Evolutionary conservation across 140 eudicot genomes (phyloP), one percentile per base, ranked within the genome.

Genomic region (Stevia rebaudiana): DNA sequence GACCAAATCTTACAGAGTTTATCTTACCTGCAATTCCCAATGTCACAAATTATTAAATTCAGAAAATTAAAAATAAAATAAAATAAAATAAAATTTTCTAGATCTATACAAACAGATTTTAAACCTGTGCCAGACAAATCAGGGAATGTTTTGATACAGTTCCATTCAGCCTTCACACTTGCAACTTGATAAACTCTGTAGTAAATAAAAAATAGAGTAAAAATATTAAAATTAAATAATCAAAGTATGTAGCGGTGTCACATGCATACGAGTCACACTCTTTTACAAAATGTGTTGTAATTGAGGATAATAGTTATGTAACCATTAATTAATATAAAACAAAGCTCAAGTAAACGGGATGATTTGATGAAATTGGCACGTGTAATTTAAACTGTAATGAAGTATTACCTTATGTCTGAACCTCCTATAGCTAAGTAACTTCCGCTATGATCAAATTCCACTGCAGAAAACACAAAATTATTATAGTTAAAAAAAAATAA

Each of bases 41-140:
- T 19, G 24, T 36, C 13, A 56, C 37, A 28, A 15, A 11, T 11
- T 16, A 49, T 16, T n/a, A 13, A 53, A 31, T 5, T 24, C 9
- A 21, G 41, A 41, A 6, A 43, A 1, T 4, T 44, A 15, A 54
- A 33, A 19, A 63, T 41, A 17, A 1, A 0, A 49, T 39, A 21
- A 36, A 9, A 28, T 36, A 59, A 8, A 59, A 37, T 30, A 25
- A 61, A 24, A 10, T 2, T 16, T 6, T 9, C 11, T 4, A 17
- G 5, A 16, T 35, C 4, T 16, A 37, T 15, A 7, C 17, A 25
- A 54, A 16, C n/a, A 11, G 37, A 57, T 62, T 3, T 11, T 59
- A 79, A 37, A 92, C 98, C 98, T 88, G 96, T 85, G 84, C 98
- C 98, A 16, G 98, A 92, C 72, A 92, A 71, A 78, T 92, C 98